Evolutionary conservation across 352 stramenopile species (phyloP), one percentile per base, ranked within the genome.

Genomic region (Elongisporangium undulatum): DNA sequence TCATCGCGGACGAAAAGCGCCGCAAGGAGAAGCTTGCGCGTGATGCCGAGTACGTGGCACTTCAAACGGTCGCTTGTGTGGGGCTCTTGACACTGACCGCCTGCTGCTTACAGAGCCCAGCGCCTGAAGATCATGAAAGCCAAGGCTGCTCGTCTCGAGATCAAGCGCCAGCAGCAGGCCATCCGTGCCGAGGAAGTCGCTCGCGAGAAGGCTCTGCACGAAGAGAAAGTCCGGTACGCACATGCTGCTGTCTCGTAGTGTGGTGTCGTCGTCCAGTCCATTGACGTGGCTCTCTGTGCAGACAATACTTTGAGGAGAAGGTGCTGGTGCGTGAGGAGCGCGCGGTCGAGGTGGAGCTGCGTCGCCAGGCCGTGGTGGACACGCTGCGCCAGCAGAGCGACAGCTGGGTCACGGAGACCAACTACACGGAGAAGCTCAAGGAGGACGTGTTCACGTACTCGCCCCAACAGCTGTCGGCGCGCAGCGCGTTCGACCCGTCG

Each of bases 361-460:
- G 85, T 75, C 85, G 82, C 55, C 66, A 85, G 58, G 79, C 79
- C 23, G 69, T 95, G 24, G 64, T 95, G 49, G 74, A 71, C 23
- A 71, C 63, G 52, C 67, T 95, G 59, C 71, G 72, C 58, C 61
- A 88, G 51, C 80, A 95, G 69, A 80, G 72, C 53, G 58, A 69
- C 49, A 69, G 69, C 60, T 95, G 85, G 85, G 92, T 89, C 67
- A 88, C 76, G 51, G 70, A 68, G 52, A 69, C 83, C 23, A 92
- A 92, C 67, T 69, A 88, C 53, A 63, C 76, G 52, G 77, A 91
- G 53, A 90, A 92, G 71, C 75, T 93, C 60, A 86, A 88, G 68
- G 83, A 93, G 58, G 85, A 92, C 51, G 77, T 92, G 54, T 95
- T 95, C 59, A 78, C 88, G 67, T 94, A 91, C 69, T 89, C 85